A percentile compares a stretch with the other conserved stretches of the same genome.
phyloP scores from a whole-genome alignment of 2,329 filamentous ascomycete species.

The Pestalotiopsis fici region DNA sequence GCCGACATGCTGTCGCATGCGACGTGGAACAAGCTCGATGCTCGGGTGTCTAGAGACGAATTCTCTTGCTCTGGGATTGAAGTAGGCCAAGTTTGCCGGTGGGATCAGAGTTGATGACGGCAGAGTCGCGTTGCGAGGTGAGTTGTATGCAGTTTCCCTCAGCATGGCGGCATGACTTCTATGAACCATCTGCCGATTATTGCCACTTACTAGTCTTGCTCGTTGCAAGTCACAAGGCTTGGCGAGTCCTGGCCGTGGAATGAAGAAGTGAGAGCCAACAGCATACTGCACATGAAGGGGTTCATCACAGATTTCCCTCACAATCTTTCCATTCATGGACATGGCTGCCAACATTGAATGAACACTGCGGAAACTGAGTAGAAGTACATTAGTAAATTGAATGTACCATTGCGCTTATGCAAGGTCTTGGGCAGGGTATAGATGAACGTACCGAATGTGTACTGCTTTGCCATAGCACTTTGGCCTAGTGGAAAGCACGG shows the following conservation, averaged over 20 bases:
- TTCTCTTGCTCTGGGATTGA: neutral
- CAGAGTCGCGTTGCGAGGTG: neutral
- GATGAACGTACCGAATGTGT: neutral
- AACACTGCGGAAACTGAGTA: neutral
- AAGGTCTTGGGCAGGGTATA: too few relatives aligned
- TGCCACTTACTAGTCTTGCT: too few relatives aligned
- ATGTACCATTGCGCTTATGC: neutral
- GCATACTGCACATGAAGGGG: neutral
- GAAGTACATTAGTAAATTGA: neutral
- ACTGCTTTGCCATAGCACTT: neutral
- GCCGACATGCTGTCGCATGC: neutral
- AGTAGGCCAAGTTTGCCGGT: neutral
- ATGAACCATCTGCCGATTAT: neutral
- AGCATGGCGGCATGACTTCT: neutral
- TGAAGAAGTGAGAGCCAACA: conserved; percentile 2
- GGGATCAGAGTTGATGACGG: neutral
- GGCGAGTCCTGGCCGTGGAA: neutral
- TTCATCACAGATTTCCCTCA: neutral
- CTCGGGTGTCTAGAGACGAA: neutral
- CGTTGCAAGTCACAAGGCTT: too few relatives aligned
- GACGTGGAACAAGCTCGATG: neutral
- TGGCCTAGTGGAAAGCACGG: neutral
- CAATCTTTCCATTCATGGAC: neutral
- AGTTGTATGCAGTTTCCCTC: neutral
- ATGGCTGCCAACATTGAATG: neutral